Evolutionary conservation across 768 basidiomycete species (phyloP), one percentile per base, ranked within the genome.

Genomic region (Lactarius pseudohatsudake): DNA sequence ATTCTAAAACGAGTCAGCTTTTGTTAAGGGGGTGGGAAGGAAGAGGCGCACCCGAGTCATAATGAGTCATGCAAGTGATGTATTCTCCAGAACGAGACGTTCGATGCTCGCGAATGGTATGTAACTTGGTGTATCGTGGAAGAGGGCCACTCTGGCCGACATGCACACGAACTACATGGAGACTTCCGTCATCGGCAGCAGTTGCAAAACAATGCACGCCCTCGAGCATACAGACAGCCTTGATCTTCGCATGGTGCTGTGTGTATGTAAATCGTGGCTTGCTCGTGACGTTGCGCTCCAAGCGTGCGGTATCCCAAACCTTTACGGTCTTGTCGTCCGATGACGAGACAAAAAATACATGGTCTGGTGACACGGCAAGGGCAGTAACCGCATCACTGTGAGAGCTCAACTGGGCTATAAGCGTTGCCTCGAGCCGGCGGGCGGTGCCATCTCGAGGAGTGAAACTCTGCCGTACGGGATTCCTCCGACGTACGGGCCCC

Each of bases 291-390:
- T 94, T 98, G 64, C 96, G 84, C 74, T 98, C 96, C 55, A 98
- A 81, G n/a, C 94, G 82, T 9, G 92, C 91, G 1, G 94, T 90
- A 70, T 94, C 91, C 94, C 94, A 97, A 50, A 92, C 82, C 75
- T 94, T 96, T 73, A 96, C 87, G 0, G 92, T 95, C 79, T 92
- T 92, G 76, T 98, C 96, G 68, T 98, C 88, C 0, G 94, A 96
- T 43, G 91, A 87, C 0, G 96, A 93, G 4, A 96, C 87, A 70
- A 99, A 98, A 81, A 97, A 99, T 74, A 88, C 79, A 72, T 97
- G 94, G 72, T 98, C 97, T 2, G 96, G 96, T 1, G 96, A 89
- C 28, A 95, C 91, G 2, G 89, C 89, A 28, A 98, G 79, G 9
- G 86, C 84, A 2, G 90, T 94, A 65, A 98, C 80, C 1, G 86